Conservation (phyloP, 2,329 filamentous ascomycete genomes). For the Arachnomyces sp. region DNA sequence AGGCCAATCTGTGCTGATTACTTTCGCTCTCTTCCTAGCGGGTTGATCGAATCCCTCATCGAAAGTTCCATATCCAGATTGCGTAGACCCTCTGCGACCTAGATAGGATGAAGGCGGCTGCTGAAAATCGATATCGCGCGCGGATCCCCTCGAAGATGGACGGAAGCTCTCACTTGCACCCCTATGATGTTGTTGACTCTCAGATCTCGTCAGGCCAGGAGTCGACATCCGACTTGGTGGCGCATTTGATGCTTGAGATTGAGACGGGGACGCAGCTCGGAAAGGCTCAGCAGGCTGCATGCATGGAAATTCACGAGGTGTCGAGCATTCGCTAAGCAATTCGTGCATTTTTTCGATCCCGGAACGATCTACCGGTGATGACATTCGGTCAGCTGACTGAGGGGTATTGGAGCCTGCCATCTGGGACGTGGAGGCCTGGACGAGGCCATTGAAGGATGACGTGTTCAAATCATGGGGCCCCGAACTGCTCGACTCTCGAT, state of each 20-base stretch:
- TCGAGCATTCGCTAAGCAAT: conserved; percentile 38
- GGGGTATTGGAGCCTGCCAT: conserved; percentile 18
- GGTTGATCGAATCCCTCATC: conserved; percentile 57
- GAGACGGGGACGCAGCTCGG: conserved; percentile 31
- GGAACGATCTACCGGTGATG: conserved; percentile 32
- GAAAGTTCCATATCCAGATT: conserved; percentile 62
- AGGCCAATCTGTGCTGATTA: conserved; percentile 65
- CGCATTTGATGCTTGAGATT: conserved; percentile 28
- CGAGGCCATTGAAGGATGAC: conserved; percentile 69
- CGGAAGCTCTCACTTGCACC: conserved; percentile 43
- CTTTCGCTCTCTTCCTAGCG: conserved; percentile 70
- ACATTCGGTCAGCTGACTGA: conserved; percentile 18
- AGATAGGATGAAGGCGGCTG: conserved; percentile 15
- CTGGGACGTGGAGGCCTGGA: conserved; percentile 59
- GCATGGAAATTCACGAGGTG: conserved; percentile 32
- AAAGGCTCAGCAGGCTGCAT: conserved; percentile 22
- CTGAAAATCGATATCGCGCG: conserved; percentile 30
- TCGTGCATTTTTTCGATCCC: conserved; percentile 40
- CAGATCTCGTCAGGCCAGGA: conserved; percentile 22
- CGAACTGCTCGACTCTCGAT: conserved; percentile 51
- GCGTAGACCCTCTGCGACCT: conserved; percentile 29
- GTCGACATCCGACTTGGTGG: conserved; percentile 32
- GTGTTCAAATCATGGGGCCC: conserved; percentile 58
- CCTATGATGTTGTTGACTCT: conserved; percentile 18
- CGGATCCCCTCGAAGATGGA: conserved; percentile 55